Evolutionary conservation across 2,329 filamentous ascomycete genomes (phyloP), one percentile per base, ranked within the genome.

Genomic region (Aspergillus latus): DNA sequence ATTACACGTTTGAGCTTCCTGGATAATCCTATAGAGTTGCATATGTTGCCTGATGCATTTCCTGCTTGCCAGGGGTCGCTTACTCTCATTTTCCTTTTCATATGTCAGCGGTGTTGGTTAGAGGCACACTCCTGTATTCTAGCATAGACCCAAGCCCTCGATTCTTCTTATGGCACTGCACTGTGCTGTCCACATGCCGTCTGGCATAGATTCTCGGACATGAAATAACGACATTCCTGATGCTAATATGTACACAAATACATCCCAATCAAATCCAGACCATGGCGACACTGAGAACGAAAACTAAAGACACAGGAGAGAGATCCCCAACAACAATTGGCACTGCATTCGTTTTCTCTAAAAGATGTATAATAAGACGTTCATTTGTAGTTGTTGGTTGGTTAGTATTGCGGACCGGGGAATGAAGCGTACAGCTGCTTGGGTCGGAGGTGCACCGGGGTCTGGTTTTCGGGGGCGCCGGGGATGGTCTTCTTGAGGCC

Each of bases 401-500:
- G 2, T 46, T 72, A 74, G 59, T 68, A 75, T 64, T 75, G 73
- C 53, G 68, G 66, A 39, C 72, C 72, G 10, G 70, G 68, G 62
- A 68, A 72, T 57, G 74, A 67, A 43, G 76, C 73, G 61, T 73
- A 78, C 54, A 76, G 68, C 66, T 78, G 76, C 62, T 72, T 74
- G 66, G 83, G 80, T 68, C 88, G 83, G 65, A 91, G 82, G 73
- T 93, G 88, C 63, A 94, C 86, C 49, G 89, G 90, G 30, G 82
- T 85, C 66, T 86, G 82, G 69, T 85, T 83, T 70, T 82, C 80
- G 59, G 88, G 88, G 63, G 88, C 80, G 63, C 89, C 87, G 60
- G 90, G 90, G 64, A 94, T 87, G 62, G 82, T 83, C 80, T 94
- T 94, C 74, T 92, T 88, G 62, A 94, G 80, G 78, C 89, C 88